A percentile compares a stretch with the other conserved stretches of the same genome.
Evolutionary conservation across 352 stramenopile species (phyloP).

Genomic region (Phytophthora sp.): DNA sequence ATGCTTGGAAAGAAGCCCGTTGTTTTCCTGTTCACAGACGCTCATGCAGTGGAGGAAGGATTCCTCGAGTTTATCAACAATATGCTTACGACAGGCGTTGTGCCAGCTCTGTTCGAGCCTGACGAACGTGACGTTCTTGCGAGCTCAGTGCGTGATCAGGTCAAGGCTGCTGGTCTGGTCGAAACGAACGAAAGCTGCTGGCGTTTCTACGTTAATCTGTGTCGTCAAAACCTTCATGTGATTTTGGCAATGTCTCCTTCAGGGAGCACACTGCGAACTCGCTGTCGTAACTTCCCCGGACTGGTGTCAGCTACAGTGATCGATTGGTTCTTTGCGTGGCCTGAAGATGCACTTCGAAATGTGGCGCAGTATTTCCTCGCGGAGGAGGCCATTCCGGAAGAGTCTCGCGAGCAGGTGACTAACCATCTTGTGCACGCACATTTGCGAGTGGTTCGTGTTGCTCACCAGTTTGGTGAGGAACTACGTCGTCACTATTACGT

Average conservation of each 20-base stretch:
- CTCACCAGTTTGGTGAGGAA: conserved; percentile 91
- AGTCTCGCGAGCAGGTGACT: conserved; percentile 80
- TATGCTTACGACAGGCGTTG: conserved; percentile 96
- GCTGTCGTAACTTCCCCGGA: conserved; percentile 95
- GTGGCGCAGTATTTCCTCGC: conserved; percentile 94
- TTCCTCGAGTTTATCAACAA: conserved; percentile 98
- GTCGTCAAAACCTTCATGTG: conserved; percentile 94
- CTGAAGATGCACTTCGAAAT: conserved; percentile 91
- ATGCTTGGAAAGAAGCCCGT: conserved; percentile 86
- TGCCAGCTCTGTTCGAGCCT: conserved; percentile 92
- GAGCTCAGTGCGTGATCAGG: conserved; percentile 85
- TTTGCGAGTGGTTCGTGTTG: conserved; percentile 90
- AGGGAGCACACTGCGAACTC: conserved; percentile 92
- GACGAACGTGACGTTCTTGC: conserved; percentile 92
- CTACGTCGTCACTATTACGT: conserved; percentile 95
- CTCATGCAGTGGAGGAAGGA: conserved; percentile 95
- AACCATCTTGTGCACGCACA: conserved; percentile 94
- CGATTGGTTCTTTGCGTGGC: conserved; percentile 97
- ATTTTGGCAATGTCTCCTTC: conserved; percentile 95
- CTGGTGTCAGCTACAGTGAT: conserved; percentile 94
- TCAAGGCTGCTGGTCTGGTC: conserved; percentile 87
- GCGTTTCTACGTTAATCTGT: conserved; percentile 95
- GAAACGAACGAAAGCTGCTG: conserved; percentile 95
- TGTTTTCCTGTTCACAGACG: conserved; percentile 97
- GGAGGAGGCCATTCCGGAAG: conserved; percentile 91